These are phyloP conservation scores for Vachellia collinsii DNA, from an alignment of 306 rosid genomes.

Conservation along the genomic window DNA sequence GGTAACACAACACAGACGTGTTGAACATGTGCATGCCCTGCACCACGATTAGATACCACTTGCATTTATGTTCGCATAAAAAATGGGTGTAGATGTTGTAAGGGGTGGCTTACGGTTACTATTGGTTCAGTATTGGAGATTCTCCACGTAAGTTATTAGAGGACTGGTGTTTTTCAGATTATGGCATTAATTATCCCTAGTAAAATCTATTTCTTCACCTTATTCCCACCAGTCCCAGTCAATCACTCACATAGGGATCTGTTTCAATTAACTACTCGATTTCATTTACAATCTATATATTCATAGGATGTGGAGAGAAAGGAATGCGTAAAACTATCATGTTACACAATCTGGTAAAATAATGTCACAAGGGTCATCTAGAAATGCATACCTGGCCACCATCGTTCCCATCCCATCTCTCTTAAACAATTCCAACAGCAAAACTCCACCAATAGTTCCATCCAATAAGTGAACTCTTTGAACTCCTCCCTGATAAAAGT, in stretches of 20 bases:
- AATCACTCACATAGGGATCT: not conserved
- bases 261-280: slow-evolving; percentile 21
- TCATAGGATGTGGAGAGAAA: not conserved
- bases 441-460: slow-evolving; percentile 91
- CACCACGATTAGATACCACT: not conserved
- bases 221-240: not conserved
- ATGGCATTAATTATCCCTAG: not conserved
- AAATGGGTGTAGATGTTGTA: not conserved
- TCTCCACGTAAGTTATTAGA: not conserved
- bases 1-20: not conserved
- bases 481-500: slow-evolving; percentile 86
- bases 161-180: not conserved
- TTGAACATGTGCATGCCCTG: slow-evolving; percentile 7
- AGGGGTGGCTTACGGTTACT: not conserved
- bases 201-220: not conserved
- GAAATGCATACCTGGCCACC: slow-evolving; percentile 88
- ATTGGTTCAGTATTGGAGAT: not conserved
- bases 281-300: slow-evolving; percentile 12
- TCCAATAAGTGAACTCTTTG: slow-evolving; percentile 98
- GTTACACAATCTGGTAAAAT: slow-evolving; percentile 4
- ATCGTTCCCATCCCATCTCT: slow-evolving; percentile 99
- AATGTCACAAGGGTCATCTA: slow-evolving; percentile 7
- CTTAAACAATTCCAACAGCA: slow-evolving; percentile 88
- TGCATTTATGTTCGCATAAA: not conserved
- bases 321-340: slow-evolving; percentile 29